Conservation (phyloP, 768 basidiomycete species). For the Coprinopsis marcescibilis region DNA sequence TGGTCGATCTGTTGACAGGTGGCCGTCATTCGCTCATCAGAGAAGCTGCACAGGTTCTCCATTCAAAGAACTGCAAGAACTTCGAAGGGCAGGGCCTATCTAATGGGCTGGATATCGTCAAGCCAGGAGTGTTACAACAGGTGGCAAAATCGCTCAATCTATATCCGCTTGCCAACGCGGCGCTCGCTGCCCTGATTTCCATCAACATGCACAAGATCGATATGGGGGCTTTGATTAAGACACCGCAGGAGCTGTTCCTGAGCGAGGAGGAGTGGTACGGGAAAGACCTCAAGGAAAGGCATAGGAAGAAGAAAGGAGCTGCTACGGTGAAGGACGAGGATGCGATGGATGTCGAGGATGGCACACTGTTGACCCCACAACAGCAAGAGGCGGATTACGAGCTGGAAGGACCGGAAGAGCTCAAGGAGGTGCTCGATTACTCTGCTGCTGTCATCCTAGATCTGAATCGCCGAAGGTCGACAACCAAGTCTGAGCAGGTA, state of each 20-base stretch:
- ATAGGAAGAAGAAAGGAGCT: constrained; percentile 15
- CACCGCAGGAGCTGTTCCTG: constrained; percentile 40
- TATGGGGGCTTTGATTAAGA: constrained; percentile 44
- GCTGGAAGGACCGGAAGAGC: constrained; percentile 41
- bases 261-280: constrained; percentile 52
- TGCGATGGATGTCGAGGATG: constrained; percentile 16
- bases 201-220: constrained; percentile 46
- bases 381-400: constrained; percentile 21
- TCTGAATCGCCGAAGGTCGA: constrained; percentile 28
- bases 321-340: constrained; percentile 10
- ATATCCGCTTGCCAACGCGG: constrained; percentile 35
- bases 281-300: constrained; percentile 32
- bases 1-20: constrained; percentile 43
- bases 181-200: constrained; percentile 35
- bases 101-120: not conserved
- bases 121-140: constrained; percentile 24
- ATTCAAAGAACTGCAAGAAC: not conserved
- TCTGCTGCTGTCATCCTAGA: constrained; percentile 47
- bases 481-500: not conserved
- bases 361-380: constrained; percentile 23
- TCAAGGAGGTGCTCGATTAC: constrained; percentile 53
- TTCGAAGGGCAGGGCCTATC: not conserved
- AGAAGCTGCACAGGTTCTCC: constrained; percentile 26
- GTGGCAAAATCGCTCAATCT: constrained; percentile 36
- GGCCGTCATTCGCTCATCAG: constrained; percentile 41